These are phyloP conservation scores for Pseudonitzschia multistriata DNA, from an alignment of 108 stramenopile genomes.

Conservation along the genomic window DNA sequence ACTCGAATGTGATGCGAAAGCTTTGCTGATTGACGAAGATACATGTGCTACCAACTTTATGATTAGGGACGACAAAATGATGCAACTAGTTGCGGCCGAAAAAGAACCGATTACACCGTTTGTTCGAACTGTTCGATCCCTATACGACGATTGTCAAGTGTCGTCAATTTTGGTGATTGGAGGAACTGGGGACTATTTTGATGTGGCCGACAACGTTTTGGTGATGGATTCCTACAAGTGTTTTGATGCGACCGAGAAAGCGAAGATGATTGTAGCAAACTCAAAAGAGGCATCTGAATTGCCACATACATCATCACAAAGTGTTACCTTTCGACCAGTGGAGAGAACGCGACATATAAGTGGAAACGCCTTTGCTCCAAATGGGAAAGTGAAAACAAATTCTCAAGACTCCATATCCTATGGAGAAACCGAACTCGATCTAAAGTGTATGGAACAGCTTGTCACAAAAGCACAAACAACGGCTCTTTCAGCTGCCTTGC, in stretches of 20 bases:
- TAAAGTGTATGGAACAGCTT: constrained; percentile 76
- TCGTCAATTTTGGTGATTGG: constrained; percentile 95
- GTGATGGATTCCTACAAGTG: constrained; percentile 88
- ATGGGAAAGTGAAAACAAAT: constrained; percentile 64
- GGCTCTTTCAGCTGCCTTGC: constrained; percentile 62
- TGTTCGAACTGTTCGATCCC: constrained; percentile 85
- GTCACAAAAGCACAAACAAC: constrained; percentile 72
- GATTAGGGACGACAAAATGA: constrained; percentile 93
- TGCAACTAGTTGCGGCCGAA: constrained; percentile 73
- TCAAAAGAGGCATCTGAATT: constrained; percentile 17
- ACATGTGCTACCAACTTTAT: constrained; percentile 96
- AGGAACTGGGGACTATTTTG: constrained; percentile 96
- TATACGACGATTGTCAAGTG: constrained; percentile 65
- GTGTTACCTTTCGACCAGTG: constrained; percentile 46
- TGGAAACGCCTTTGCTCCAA: constrained; percentile 51
- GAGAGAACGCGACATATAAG: constrained; percentile 43
- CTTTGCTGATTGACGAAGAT: constrained; percentile 90
- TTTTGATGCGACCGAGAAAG: constrained; percentile 80
- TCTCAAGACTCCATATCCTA: constrained; percentile 56
- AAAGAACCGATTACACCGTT: constrained; percentile 94
- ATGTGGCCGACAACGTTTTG: constrained; percentile 88
- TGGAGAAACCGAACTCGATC: constrained; percentile 77
- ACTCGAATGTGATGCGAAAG: constrained; percentile 78
- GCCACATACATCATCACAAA: constrained; percentile 27
- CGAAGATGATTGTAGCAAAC: constrained; percentile 36